Evolutionary conservation across 208 protist genomes (phyloP).

Genomic region (Zelonia costaricensis): DNA sequence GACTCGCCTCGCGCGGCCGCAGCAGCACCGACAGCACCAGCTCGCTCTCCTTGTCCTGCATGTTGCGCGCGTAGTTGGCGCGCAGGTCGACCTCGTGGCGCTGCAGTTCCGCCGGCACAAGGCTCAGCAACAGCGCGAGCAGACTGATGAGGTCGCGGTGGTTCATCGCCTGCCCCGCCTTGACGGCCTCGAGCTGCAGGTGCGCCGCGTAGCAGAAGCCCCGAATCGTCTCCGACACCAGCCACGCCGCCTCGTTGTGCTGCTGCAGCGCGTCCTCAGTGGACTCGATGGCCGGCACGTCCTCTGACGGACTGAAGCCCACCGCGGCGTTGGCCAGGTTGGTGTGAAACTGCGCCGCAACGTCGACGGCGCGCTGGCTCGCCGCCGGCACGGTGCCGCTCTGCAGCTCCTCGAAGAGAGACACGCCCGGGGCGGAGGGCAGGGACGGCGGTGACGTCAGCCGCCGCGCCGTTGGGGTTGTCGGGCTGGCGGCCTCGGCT

Average conservation of each 20-base stretch:
- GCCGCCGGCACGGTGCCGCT: constrained; percentile 11
- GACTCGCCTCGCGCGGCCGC: constrained; percentile 23
- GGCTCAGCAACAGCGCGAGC: constrained; percentile 53
- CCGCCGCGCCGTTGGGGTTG: background rate
- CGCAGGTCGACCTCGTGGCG: constrained; percentile 20
- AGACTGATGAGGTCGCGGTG: constrained; percentile 57
- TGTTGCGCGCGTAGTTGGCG: constrained; percentile 36
- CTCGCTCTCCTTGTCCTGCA: constrained; percentile 33
- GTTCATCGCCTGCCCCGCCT: constrained; percentile 42
- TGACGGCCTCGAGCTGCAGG: constrained; percentile 56
- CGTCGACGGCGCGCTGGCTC: constrained; percentile 8
- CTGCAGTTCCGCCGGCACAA: constrained; percentile 32
- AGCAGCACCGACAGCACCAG: constrained; percentile 50
- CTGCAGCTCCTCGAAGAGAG: constrained; percentile 51
- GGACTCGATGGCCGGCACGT: constrained; percentile 23
- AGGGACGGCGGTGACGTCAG: background rate
- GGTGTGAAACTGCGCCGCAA: constrained; percentile 31
- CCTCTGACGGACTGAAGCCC: constrained; percentile 33
- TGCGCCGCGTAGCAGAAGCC: constrained; percentile 43
- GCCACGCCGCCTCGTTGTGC: constrained; percentile 38
- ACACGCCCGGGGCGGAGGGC: background rate
- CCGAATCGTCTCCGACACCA: constrained; percentile 56
- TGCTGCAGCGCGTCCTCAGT: constrained; percentile 50
- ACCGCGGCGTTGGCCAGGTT: constrained; percentile 45
- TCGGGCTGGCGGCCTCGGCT: background rate